phyloP scores from a whole-genome alignment of 345 rosid genomes.

The Aquilaria yunnanensis region DNA sequence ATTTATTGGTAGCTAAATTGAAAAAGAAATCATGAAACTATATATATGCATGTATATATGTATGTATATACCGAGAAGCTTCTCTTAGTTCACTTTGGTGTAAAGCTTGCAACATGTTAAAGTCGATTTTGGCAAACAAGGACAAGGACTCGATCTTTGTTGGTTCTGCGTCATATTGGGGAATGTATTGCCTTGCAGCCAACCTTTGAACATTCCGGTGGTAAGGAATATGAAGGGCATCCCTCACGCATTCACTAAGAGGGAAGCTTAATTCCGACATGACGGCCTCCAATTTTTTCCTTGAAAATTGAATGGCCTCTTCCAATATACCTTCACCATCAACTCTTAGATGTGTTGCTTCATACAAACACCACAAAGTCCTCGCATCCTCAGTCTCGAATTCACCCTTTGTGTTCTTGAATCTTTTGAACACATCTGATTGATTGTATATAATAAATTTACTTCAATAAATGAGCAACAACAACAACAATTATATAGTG shows the following conservation, averaged over 20 bases:
- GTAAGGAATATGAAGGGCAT: slow-evolving; percentile 19
- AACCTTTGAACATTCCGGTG: slow-evolving; percentile 15
- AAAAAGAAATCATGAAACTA: not conserved
- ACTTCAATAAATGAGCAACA: not conserved
- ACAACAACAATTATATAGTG: not conserved
- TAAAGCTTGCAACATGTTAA: slow-evolving; percentile 15
- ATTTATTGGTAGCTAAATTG: too few species aligned
- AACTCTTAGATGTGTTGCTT: slow-evolving; percentile 13
- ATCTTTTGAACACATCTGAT: slow-evolving; percentile 27
- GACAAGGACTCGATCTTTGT: too few species aligned
- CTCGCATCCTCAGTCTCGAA: slow-evolving; percentile 4
- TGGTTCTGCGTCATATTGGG: slow-evolving; percentile 4
- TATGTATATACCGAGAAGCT: slow-evolving; percentile 6
- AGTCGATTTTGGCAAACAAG: not conserved
- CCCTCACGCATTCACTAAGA: not conserved
- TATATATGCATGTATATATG: too few species aligned
- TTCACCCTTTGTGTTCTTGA: slow-evolving; percentile 17
- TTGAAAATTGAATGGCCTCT: not conserved
- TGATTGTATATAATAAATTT: too few species aligned
- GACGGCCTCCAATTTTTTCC: not conserved
- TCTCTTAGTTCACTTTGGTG: slow-evolving; percentile 15
- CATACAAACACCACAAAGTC: slow-evolving; percentile 18
- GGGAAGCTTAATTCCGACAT: slow-evolving; percentile 1
- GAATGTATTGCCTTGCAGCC: slow-evolving; percentile 19
- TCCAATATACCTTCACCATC: slow-evolving; percentile 24